phyloP scores from a whole-genome alignment of 331 rosid genomes.

The Dryas integrifolia region DNA sequence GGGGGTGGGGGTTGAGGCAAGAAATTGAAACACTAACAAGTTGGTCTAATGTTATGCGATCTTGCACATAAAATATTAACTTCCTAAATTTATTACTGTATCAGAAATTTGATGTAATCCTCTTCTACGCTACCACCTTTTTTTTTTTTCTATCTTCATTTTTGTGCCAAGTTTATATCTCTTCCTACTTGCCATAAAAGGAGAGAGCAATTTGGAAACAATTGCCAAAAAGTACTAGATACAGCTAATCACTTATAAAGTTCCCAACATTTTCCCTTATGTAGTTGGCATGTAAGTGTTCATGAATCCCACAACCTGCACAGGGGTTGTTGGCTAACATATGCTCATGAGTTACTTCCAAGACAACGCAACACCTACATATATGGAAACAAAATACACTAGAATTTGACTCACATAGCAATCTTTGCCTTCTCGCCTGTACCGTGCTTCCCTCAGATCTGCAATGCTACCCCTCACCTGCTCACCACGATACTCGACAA shows the following conservation, averaged over 20 bases:
- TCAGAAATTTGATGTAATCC: background rate
- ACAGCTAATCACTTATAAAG: background rate
- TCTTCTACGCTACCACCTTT: background rate
- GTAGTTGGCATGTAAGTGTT: background rate
- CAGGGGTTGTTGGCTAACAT: background rate
- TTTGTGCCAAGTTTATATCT: background rate
- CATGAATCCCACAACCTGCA: background rate
- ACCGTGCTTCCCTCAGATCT: conserved; percentile 78
- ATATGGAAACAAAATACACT: background rate
- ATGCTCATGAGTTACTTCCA: background rate
- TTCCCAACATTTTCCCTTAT: background rate
- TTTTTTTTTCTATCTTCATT: background rate
- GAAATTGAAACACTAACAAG: background rate
- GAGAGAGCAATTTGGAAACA: background rate
- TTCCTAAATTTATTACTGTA: background rate
- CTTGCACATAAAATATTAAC: background rate
- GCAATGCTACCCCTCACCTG: conserved; percentile 80
- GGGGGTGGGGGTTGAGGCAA: too few relatives aligned
- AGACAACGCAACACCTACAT: background rate
- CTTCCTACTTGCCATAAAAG: background rate
- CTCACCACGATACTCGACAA: conserved; percentile 96
- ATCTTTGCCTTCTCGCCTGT: conserved; percentile 80
- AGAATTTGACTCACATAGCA: conserved; percentile 70
- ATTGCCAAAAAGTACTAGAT: background rate
- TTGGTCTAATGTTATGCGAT: background rate